phyloP scores from a whole-genome alignment of 164 flowering plant genomes.

The Vitis cinerea region DNA sequence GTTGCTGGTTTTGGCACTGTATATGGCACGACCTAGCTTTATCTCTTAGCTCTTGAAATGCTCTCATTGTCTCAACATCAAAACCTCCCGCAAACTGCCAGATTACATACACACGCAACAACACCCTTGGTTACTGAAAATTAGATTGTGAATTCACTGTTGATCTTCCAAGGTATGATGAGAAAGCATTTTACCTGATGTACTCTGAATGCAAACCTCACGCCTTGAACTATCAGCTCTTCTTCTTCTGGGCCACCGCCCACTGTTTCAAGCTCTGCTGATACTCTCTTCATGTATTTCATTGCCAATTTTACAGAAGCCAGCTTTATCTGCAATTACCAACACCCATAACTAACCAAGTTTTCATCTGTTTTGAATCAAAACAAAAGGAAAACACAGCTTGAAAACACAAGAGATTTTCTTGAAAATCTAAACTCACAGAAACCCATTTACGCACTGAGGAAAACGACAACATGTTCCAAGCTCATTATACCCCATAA shows the following conservation, averaged over 20 bases:
- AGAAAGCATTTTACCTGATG: slow-evolving; percentile 68
- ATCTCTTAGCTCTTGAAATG: slow-evolving; percentile 85
- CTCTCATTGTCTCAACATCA: slow-evolving; percentile 91
- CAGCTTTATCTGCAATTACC: slow-evolving; percentile 68
- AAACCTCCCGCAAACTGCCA: slow-evolving; percentile 98
- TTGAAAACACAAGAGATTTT: background rate
- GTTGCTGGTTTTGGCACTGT: slow-evolving; percentile 64
- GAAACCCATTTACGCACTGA: no score
- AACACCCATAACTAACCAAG: background rate
- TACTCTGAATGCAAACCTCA: slow-evolving; percentile 87
- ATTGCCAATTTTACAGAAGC: slow-evolving; percentile 89
- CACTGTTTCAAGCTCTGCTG: slow-evolving; percentile 75
- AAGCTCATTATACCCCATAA: no score
- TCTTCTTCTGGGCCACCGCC: slow-evolving; percentile 80
- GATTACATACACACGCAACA: background rate
- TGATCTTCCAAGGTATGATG: background rate
- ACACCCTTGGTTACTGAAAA: background rate
- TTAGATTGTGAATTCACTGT: background rate
- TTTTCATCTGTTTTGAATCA: background rate
- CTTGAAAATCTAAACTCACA: no score
- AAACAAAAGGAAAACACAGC: background rate
- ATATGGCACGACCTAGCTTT: slow-evolving; percentile 66
- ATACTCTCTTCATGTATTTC: slow-evolving; percentile 89
- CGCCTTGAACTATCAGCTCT: slow-evolving; percentile 91
- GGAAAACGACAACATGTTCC: no score